These are phyloP conservation scores for Stagonosporopsis cucurbitacearum DNA, from an alignment of 2,329 filamentous ascomycete species.

Conservation along the genomic window DNA sequence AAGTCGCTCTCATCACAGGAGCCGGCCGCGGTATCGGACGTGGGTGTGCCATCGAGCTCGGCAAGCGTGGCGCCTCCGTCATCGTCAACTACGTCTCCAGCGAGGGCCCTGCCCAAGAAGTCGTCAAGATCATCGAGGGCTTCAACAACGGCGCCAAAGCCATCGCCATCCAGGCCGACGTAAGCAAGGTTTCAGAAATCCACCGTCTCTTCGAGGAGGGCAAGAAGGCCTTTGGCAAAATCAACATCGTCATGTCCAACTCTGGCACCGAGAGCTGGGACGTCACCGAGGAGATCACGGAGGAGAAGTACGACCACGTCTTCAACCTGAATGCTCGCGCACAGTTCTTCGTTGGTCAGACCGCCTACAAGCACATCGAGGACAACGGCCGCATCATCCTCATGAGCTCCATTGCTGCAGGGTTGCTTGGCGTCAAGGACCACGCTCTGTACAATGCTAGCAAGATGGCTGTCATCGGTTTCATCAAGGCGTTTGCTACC, in stretches of 20 bases:
- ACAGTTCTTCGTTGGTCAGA: constrained; percentile 80
- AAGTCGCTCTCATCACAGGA: constrained; percentile 67
- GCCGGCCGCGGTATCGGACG: constrained; percentile 70
- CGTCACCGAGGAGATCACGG: constrained; percentile 70
- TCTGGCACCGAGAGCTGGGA: constrained; percentile 70
- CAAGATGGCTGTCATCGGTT: constrained; percentile 76
- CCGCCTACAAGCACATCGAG: constrained; percentile 73
- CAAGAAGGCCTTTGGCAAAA: constrained; percentile 53
- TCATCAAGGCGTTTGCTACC: constrained; percentile 73
- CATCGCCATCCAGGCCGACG: constrained; percentile 66
- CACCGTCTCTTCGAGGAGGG: constrained; percentile 60
- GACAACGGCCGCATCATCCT: constrained; percentile 75
- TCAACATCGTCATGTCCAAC: constrained; percentile 60
- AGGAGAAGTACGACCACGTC: constrained; percentile 75
- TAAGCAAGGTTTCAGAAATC: constrained; percentile 62
- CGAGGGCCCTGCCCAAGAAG: constrained; percentile 57
- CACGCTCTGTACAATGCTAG: constrained; percentile 74
- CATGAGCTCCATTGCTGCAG: constrained; percentile 74
- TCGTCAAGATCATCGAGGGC: constrained; percentile 54
- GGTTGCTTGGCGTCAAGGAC: constrained; percentile 71
- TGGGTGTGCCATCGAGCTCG: constrained; percentile 71
- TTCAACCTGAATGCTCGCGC: constrained; percentile 72
- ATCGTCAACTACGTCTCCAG: constrained; percentile 70
- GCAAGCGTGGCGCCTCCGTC: constrained; percentile 67
- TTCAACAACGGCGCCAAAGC: constrained; percentile 59